Evolutionary conservation across 805 yeast genomes (phyloP), one percentile per base, ranked within the genome.

Genomic region (Kockiozyma suomiensis): DNA sequence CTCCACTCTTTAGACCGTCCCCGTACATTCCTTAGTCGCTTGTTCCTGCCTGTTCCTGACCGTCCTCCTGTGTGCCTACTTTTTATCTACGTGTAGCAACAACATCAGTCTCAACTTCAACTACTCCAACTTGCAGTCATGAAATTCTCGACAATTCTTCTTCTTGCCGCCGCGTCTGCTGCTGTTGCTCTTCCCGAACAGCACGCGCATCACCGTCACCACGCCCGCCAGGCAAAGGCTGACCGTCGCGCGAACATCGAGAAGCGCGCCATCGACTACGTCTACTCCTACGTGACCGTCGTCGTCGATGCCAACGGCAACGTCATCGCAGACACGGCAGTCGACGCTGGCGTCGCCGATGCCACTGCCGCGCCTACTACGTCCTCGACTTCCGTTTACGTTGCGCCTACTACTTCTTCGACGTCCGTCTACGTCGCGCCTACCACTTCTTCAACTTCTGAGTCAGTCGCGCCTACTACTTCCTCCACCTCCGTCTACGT

Each of bases 281-380:
- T 76, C 69, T 78, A 76, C 71, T 77, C 76, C 51, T 82, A 83
- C 67, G 74, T 77, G 62, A 79, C 83, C 48, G 72, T 78, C 50
- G 71, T 75, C 35, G 78, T 76, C 48, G 77, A 76, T 67, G 74
- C 69, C 58, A 60, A 72, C 55, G 79, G 79, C 46, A 64, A 73
- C 65, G 69, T 73, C 56, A 65, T 76, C 64, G 57, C 68, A 26
- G 61, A 59, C 37, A 43, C 59, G n/a, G 28, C 56, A 41, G 46
- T 17, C 30, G 25, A 33, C 12, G 26, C 51, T 33, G 64, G 65
- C 62, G 33, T 30, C 10, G 33, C 33, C 10, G 33, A 30, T 30
- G 68, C 74, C 58, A 78, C 81, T 60, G 68, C 76, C 37, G 70
- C 76, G 51, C 62, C 74, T 12, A 70, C 75, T 33, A 61, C 72